Conservation (phyloP, 1,284 basidiomycete genomes). For the Chiua sp. region DNA sequence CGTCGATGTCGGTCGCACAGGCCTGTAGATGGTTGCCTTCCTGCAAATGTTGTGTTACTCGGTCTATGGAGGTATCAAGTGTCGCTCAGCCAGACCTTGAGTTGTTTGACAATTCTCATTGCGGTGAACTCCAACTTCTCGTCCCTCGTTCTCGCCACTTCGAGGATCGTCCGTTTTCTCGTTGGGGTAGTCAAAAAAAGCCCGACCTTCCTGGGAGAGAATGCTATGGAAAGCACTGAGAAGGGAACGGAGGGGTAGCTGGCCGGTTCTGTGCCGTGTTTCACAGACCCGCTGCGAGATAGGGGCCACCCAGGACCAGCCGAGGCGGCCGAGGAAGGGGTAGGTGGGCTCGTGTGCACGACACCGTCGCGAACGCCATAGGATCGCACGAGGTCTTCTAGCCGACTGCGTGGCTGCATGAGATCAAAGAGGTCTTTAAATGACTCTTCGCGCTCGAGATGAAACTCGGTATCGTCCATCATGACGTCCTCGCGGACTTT, state of each 20-base stretch:
- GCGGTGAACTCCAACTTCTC: conserved; percentile 67
- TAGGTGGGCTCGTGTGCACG: conserved; percentile 35
- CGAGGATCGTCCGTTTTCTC: conserved; percentile 61
- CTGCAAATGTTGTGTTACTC: background rate
- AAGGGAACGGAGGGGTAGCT: conserved; percentile 53
- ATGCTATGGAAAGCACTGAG: conserved; percentile 55
- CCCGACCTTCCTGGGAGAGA: conserved; percentile 62
- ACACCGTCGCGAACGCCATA: conserved; percentile 64
- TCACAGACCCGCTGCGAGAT: background rate
- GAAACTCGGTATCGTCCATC: conserved; percentile 70
- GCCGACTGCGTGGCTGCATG: conserved; percentile 68
- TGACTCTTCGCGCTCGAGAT: conserved; percentile 72
- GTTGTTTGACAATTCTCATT: conserved; percentile 51
- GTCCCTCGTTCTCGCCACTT: conserved; percentile 55
- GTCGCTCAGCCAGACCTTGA: conserved; percentile 36
- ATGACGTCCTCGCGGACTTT: conserved; percentile 79
- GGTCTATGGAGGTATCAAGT: conserved; percentile 2
- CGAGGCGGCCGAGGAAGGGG: conserved; percentile 13
- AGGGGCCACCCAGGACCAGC: background rate
- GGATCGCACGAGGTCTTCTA: conserved; percentile 71
- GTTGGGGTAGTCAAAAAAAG: conserved; percentile 48
- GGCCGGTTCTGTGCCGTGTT: conserved; percentile 3
- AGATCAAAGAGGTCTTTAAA: conserved; percentile 80
- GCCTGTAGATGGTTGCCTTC: background rate
- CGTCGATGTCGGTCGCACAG: background rate